These are phyloP conservation scores for Chaetomium strumarium DNA, from an alignment of 2,329 filamentous ascomycete genomes.

Conservation along the genomic window DNA sequence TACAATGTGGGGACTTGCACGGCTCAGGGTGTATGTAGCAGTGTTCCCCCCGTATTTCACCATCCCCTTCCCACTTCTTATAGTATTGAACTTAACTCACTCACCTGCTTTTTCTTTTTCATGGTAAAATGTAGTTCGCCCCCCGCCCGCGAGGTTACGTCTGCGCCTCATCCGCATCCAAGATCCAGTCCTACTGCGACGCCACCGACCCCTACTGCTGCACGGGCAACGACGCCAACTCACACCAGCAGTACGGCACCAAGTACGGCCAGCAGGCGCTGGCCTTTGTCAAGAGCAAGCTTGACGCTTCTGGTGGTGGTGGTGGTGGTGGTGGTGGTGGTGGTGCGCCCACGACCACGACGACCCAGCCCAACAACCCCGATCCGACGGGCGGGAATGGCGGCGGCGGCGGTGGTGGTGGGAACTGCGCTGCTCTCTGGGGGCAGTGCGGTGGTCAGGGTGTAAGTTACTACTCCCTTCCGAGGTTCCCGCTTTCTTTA, in stretches of 20 bases:
- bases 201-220: slow-evolving; percentile 56
- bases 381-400: background rate
- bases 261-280: slow-evolving; percentile 52
- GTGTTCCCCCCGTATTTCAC: slow-evolving; percentile 29
- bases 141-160: slow-evolving; percentile 48
- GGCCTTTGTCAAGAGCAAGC: slow-evolving; percentile 45
- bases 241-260: slow-evolving; percentile 51
- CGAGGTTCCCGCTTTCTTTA: background rate
- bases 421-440: slow-evolving; percentile 14
- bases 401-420: slow-evolving; percentile 4
- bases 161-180: slow-evolving; percentile 44
- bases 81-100: too few species aligned
- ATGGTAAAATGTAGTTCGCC: slow-evolving; percentile 48
- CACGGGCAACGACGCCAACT: slow-evolving; percentile 47
- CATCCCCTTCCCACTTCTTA: too few species aligned
- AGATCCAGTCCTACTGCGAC: slow-evolving; percentile 57
- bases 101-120: too few species aligned
- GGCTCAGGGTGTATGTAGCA: slow-evolving; percentile 49
- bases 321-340: slow-evolving; percentile 10
- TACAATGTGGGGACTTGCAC: slow-evolving; percentile 58
- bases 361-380: slow-evolving; percentile 4
- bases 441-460: slow-evolving; percentile 1
- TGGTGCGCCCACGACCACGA: slow-evolving; percentile 1
- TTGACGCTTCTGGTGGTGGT: slow-evolving; percentile 8
- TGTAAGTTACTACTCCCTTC: too few species aligned